Evolutionary conservation across 2,329 filamentous ascomycete species (phyloP), one percentile per base, ranked within the genome.

Genomic region (Coniochaeta hoffmannii): DNA sequence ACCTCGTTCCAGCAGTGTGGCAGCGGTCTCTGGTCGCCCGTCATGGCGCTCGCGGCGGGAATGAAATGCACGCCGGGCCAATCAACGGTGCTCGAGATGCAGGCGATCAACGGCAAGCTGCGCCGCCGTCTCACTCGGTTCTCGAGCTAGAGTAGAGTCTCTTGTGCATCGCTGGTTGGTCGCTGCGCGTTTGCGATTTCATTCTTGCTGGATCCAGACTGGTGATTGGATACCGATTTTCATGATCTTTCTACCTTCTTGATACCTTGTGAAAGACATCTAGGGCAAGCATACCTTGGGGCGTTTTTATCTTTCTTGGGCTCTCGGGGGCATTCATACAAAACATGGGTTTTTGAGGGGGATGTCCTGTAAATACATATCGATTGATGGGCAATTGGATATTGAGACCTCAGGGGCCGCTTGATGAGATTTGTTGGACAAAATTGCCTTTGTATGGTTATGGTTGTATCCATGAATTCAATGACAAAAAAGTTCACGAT

Each of bases 1-100:
- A 63, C 58, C n/a, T 67, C 70, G 17, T 81, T 77, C 72, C 77
- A 81, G 68, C 76, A 73, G 56, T 82, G 79, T 61, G 77, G 76
- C 24, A 73, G 68, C 53, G 78, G 78, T 24, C 50, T 64, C 24
- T 81, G 78, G 78, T 71, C 75, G 1, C 59, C 59, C 4, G 55
- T 66, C 52, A 69, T 74, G 64, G 54, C 65, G 5, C 68, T 81
- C 65, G 71, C 78, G 0, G 56, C 66, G 1, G 79, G 79, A 55
- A 79, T 75, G 46, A 60, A 64, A 32, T 82, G 79, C 68, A 71
- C 63, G 14, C 59, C 67, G 17, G 76, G 76, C 26, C 55, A 62
- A 59, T 49, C 57, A 44, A 17, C 60, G 9, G 53, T 53, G 44
- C 60, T 68, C 11, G 58, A 61, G 56, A 62, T 68, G 51, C 56